Evolutionary conservation across 306 rosid genomes (phyloP), one percentile per base, ranked within the genome.

Genomic region (Clitoria ternatea): DNA sequence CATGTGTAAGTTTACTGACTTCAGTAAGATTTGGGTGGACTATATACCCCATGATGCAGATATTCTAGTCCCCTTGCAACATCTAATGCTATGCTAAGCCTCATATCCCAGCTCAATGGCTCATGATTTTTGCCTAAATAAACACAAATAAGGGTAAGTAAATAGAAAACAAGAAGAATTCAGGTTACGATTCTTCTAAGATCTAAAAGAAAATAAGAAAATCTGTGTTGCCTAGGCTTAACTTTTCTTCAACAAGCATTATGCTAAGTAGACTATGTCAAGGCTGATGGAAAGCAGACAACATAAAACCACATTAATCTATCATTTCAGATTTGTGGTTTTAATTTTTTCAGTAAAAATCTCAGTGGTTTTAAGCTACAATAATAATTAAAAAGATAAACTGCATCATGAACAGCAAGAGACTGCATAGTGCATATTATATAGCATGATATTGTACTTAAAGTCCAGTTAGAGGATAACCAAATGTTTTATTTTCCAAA

Each of bases 1-100:
- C 43, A 35, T 14, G 56, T 74, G 66, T 56, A 70, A 43, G 39
- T 27, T 49, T 15, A 50, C 40, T 7, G 49, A 23, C 29, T 22
- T 33, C 8, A 61, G 8, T 15, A 73, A 55, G 37, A 36, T 59
- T 81, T 39, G 44, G 67, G 39, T 78, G 23, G 1, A 45, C 17
- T 43, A 35, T 47, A 37, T 85, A 94, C 98, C 91, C 97, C 96
- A 77, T 83, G 86, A 77, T 94, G 98, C 52, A 94, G 97, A 87
- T 94, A 94, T 85, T 94, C 98, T 83, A 94, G 80, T 35, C 87
- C 98, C 75, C 95, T 86, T 2, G 98, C 90, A 62, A 94, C 88
- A 83, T 94, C 98, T 49, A 90, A 80, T 66, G 91, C 97, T 59
- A 89, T 82, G 40, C 69, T 69, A 66, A 90, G 87, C 73, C 98